Conservation (phyloP, 2,329 filamentous ascomycete genomes). For the Alternaria sp. region DNA sequence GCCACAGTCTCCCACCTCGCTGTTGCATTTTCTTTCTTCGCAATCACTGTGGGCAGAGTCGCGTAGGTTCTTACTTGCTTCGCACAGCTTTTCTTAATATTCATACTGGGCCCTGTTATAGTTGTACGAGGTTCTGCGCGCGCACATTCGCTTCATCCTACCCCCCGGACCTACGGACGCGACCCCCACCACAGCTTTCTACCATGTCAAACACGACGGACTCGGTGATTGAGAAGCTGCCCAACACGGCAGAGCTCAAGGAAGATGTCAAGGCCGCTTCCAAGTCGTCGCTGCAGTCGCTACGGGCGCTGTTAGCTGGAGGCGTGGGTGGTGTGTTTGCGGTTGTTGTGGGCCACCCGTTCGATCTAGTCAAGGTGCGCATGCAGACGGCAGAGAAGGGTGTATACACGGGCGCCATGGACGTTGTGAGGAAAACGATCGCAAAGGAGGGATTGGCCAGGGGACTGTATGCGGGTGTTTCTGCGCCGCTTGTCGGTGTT, state of each 20-base stretch:
- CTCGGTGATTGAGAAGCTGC: constrained; percentile 42
- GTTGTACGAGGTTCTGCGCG: no score
- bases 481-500: constrained; percentile 91
- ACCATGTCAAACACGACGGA: constrained; percentile 39
- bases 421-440: constrained; percentile 89
- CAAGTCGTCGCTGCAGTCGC: constrained; percentile 66
- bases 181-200: constrained; percentile 11
- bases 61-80: constrained; percentile 1
- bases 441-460: constrained; percentile 81
- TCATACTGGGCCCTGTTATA: no score
- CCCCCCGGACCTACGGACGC: constrained; percentile 1
- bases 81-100: constrained; percentile 2
- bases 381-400: constrained; percentile 95
- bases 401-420: constrained; percentile 87
- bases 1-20: constrained; percentile 23
- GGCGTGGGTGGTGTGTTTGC: constrained; percentile 94
- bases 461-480: constrained; percentile 96
- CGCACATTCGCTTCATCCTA: constrained; percentile 14
- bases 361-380: constrained; percentile 97
- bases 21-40: constrained; percentile 15
- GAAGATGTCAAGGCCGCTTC: constrained; percentile 61
- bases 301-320: constrained; percentile 86
- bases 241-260: constrained; percentile 58
- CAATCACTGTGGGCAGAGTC: background rate
- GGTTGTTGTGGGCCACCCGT: constrained; percentile 91